phyloP scores from a whole-genome alignment of 805 yeast species.

The Candida tallmaniae region DNA sequence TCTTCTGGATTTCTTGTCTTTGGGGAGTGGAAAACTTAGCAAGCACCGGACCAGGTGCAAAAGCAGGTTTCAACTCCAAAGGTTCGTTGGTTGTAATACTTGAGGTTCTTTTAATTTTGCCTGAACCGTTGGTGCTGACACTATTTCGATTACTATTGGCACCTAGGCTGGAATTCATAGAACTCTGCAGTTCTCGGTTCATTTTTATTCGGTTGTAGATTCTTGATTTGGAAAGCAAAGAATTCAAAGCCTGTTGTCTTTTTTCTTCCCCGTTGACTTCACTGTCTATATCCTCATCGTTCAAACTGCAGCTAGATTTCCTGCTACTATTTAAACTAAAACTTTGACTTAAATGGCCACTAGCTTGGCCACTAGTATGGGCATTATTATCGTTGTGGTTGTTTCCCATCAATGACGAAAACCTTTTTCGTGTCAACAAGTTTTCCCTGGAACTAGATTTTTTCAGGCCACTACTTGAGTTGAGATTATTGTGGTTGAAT shows the following conservation, averaged over 20 bases:
- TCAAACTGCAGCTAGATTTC: not conserved
- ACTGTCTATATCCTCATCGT: not conserved
- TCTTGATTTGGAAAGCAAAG: slow-evolving; percentile 25
- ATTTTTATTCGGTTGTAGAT: slow-evolving; percentile 34
- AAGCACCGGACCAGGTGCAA: slow-evolving; percentile 5
- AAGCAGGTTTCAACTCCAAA: slow-evolving; percentile 11
- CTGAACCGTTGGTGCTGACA: slow-evolving; percentile 14
- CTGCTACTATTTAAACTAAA: not conserved
- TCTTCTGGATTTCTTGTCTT: slow-evolving; percentile 25
- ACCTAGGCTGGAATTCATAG: slow-evolving; percentile 20
- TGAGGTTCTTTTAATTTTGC: slow-evolving; percentile 15
- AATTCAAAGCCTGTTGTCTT: slow-evolving; percentile 10
- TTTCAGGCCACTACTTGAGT: slow-evolving; percentile 2
- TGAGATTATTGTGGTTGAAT: slow-evolving; percentile 1
- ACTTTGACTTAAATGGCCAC: not conserved
- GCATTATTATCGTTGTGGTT: not conserved
- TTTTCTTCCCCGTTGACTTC: slow-evolving; percentile 10
- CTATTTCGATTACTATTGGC: slow-evolving; percentile 20
- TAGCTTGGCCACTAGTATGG: not conserved
- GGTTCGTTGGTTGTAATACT: slow-evolving; percentile 6
- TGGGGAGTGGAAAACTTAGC: slow-evolving; percentile 14
- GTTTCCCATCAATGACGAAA: slow-evolving; percentile 14
- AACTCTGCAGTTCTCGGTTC: slow-evolving; percentile 32
- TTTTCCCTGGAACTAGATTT: slow-evolving; percentile 9
- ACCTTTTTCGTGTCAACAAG: slow-evolving; percentile 14